These are phyloP conservation scores for Populus simonii DNA, from an alignment of 345 rosid species.

Conservation along the genomic window DNA sequence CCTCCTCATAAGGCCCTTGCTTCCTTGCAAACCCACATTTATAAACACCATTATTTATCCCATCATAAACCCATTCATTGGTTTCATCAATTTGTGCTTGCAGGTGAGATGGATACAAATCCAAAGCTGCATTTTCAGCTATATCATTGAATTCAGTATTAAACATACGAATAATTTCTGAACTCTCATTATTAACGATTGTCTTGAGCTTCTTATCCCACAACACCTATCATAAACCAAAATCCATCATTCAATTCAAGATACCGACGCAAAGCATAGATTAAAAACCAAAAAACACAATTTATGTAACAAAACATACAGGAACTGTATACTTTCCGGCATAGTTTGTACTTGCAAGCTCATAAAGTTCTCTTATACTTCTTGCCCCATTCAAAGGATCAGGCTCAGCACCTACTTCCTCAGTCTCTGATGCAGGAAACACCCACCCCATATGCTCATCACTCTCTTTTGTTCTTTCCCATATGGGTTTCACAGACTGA, in stretches of 20 bases:
- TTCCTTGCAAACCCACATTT: slow-evolving; percentile 52
- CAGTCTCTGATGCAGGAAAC: slow-evolving; percentile 53
- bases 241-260: slow-evolving; percentile 8
- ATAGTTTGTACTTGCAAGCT: slow-evolving; percentile 74
- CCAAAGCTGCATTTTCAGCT: slow-evolving; percentile 47
- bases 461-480: slow-evolving; percentile 80
- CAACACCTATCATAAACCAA: slow-evolving; percentile 31
- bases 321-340: slow-evolving; percentile 83
- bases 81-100: slow-evolving; percentile 36
- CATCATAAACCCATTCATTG: slow-evolving; percentile 40
- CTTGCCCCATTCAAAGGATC: slow-evolving; percentile 72
- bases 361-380: slow-evolving; percentile 72
- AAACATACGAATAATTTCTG: slow-evolving; percentile 48
- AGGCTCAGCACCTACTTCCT: slow-evolving; percentile 76
- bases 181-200: slow-evolving; percentile 48
- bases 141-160: slow-evolving; percentile 47
- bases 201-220: slow-evolving; percentile 58
- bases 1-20: slow-evolving; percentile 51
- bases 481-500: slow-evolving; percentile 77
- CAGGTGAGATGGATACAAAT: slow-evolving; percentile 38
- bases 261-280: slow-evolving; percentile 2
- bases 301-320: slow-evolving; percentile 41
- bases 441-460: slow-evolving; percentile 97
- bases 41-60: slow-evolving; percentile 49
- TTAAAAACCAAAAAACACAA: neutral